Evolutionary conservation across 1,284 basidiomycete species (phyloP), one percentile per base, ranked within the genome.

Genomic region (Blastosporella zonata): DNA sequence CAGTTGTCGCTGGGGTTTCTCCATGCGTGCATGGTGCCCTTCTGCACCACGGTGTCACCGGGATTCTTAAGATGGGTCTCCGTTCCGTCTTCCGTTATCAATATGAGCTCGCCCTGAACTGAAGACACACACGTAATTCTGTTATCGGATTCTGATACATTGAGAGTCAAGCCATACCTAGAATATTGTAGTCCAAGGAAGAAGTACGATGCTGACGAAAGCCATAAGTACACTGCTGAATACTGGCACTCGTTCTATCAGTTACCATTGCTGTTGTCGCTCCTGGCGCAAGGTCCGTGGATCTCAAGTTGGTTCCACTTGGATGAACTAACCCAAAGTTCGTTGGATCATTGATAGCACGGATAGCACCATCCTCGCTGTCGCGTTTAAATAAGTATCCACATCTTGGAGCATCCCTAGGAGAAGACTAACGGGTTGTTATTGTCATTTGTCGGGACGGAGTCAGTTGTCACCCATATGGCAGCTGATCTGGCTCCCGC

Each of bases 11-110:
- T 74, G 9, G 80, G 79, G 59, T 84, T 84, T 49, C 65, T 73
- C 82, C 81, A 84, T 8, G 74, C 76, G 52, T 84, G 82, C 58
- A 81, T 68, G 0, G 75, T 79, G 6, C 81, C 82, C 53, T 74
- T 75, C 64, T 81, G 78, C 28, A 83, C 64, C 31, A 83, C 73
- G 1, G 70, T 69, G 60, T 82, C 81, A 20, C 81, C 81, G 17
- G 79, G 73, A 46, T 73, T 75, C 50, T 74, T 75, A 33, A 82
- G 57, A 46, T 73, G 67, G n/a, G 65, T 77, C 60, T 82, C 79
- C 13, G 64, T 67, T 3, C 79, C 81, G 57, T 83, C 79, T 46
- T 82, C 81, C 56, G 75, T 74, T 21, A 79, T 69, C 18, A 79
- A 64, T 23, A 81, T 61, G 9, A 82, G 58, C 62, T 79, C 76